These are phyloP conservation scores for Vishniacozyma victoriae DNA, from an alignment of 768 basidiomycete species.

Conservation along the genomic window DNA sequence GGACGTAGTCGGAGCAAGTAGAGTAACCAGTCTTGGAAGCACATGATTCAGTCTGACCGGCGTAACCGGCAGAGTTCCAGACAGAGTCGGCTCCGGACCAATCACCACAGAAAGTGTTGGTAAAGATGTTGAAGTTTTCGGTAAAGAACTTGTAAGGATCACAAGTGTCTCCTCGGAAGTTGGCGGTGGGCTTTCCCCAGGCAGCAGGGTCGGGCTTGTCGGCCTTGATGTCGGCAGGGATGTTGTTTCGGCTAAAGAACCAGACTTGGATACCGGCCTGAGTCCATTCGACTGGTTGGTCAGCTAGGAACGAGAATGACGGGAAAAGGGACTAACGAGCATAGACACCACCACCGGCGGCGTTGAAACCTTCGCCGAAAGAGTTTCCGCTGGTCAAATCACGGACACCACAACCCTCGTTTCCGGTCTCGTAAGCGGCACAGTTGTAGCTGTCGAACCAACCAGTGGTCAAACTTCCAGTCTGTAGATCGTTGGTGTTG, in stretches of 20 bases:
- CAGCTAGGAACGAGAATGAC: conserved; percentile 1
- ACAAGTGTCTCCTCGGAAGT: conserved; percentile 70
- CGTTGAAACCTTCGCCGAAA: conserved; percentile 82
- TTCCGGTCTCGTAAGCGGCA: conserved; percentile 39
- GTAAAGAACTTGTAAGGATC: conserved; percentile 73
- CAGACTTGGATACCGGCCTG: conserved; percentile 66
- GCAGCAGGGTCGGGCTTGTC: conserved; percentile 64
- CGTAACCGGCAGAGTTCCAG: conserved; percentile 71
- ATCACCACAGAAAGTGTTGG: conserved; percentile 57
- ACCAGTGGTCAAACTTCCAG: conserved; percentile 40
- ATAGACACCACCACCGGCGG: conserved; percentile 79
- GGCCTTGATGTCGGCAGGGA: conserved; percentile 71
- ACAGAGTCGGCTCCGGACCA: conserved; percentile 67
- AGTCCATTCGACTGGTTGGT: conserved; percentile 65
- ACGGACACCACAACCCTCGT: conserved; percentile 64
- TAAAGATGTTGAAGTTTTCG: conserved; percentile 60
- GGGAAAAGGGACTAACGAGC: conserved; percentile 59
- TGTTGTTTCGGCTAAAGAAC: conserved; percentile 67
- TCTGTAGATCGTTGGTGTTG: conserved; percentile 17
- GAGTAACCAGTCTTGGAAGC: conserved; percentile 73
- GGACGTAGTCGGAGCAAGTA: conserved; percentile 73
- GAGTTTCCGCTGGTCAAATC: conserved; percentile 55
- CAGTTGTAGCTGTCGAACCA: conserved; percentile 43
- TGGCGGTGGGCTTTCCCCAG: conserved; percentile 74
- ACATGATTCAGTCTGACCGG: conserved; percentile 78